Base-by-base conservation (phyloP, 257 asterid species). In the Striga asiatica region DNA sequence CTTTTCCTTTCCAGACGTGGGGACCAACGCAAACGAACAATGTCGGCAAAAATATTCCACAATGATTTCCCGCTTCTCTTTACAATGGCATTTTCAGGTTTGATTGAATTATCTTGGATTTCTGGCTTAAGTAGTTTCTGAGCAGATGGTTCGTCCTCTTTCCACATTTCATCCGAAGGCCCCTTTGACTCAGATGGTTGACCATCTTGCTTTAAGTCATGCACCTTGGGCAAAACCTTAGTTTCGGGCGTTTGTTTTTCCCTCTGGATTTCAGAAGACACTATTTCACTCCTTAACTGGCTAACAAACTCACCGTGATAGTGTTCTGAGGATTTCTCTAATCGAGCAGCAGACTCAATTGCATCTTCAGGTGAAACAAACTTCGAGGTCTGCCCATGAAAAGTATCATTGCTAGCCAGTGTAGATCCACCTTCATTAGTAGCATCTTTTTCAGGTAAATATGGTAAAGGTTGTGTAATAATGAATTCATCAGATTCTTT, bases 91-190 rank as follows among this genome's bases (percentile, higher is more conserved):
- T 64, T 59, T 43, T 61, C 76, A 13, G 49, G 66, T 64, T 64
- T 70, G 54, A 50, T 69, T 62, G 68, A 67, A 54, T 67, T 70
- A 47, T 70, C 86, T 24, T 66, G 59, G 60, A 54, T 42, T 75
- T 67, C 84, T 62, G 69, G 49, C 57, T 52, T 69, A 3, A 79
- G 64, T 25, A 37, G 58, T 50, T 74, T 71, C 61, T 59, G 66
- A 51, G 22, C 60, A 41, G 78, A 66, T 20, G 77, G 70, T 71
- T 76, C 88, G 13, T 73, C 68, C 24, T 78, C 80, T 19, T 81
- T 81, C 99, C 95, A 88, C 67, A 73, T 81, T 68, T 88, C 94
- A 71, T 76, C 89, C 3, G 89, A 65, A 50, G 94, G 96, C 18
- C 95, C 94, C 70, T 74, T 79, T 38, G 75, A 20, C 42, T 66